Percentiles rank a stretch among this genome's conserved stretches.
phyloP scores from a whole-genome alignment of 768 basidiomycete genomes.

The Tricholoma bakamatsutake region DNA sequence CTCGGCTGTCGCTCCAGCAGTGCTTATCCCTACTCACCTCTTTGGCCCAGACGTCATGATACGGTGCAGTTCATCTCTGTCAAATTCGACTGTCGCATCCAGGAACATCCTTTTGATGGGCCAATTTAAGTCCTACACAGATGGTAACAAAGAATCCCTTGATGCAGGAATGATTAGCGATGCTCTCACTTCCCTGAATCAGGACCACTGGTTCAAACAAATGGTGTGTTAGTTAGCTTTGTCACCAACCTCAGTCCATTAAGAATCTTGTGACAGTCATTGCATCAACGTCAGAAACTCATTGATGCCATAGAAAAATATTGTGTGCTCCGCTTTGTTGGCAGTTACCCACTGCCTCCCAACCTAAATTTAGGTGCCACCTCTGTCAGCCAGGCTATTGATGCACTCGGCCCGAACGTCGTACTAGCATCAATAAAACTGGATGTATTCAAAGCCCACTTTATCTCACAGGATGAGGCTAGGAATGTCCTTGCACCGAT shows the following conservation, averaged over 20 bases:
- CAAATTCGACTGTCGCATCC: no score
- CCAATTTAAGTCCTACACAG: neutral
- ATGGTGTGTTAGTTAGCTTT: neutral
- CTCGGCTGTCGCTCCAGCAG: neutral
- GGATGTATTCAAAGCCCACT: no score
- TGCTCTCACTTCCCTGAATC: no score
- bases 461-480: no score
- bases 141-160: neutral
- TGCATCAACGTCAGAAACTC: neutral
- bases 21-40: neutral
- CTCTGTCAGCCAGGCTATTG: no score
- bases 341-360: neutral
- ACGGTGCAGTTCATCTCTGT: no score
- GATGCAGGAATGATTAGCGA: neutral
- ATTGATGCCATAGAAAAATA: neutral
- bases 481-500: no score
- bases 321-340: neutral
- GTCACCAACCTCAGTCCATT: neutral
- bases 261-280: neutral
- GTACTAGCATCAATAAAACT: no score
- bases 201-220: neutral
- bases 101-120: neutral
- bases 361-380: no score
- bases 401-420: no score
- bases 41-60: neutral